phyloP scores from a whole-genome alignment of 106 monocot genomes.

The Dioscorea dumetorum region DNA sequence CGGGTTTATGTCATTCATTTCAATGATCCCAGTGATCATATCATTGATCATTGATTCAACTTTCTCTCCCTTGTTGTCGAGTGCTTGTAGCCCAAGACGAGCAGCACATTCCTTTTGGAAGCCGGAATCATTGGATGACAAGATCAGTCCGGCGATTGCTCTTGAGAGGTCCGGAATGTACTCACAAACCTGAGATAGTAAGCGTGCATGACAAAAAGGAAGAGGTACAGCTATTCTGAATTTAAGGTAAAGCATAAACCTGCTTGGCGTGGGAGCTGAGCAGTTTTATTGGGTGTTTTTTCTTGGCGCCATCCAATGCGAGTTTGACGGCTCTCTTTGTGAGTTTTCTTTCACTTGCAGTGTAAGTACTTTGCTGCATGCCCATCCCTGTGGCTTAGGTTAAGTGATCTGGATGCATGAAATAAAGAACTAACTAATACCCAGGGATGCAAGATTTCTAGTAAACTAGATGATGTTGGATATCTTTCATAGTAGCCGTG shows the following conservation, averaged over 20 bases:
- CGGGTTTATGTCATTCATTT: constrained; percentile 36
- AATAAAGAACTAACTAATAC: neutral
- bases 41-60: constrained; percentile 49
- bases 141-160: constrained; percentile 51
- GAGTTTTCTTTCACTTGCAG: constrained; percentile 25
- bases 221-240: neutral
- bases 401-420: constrained; percentile 14
- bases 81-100: constrained; percentile 41
- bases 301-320: constrained; percentile 71
- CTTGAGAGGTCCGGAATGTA: constrained; percentile 65
- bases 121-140: constrained; percentile 47
- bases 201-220: neutral
- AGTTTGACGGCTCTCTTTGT: constrained; percentile 52
- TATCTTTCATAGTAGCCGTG: constrained; percentile 55
- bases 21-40: constrained; percentile 37
- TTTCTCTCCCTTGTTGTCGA: constrained; percentile 16
- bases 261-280: constrained; percentile 42
- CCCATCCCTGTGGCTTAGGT: constrained; percentile 5
- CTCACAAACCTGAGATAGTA: constrained; percentile 34
- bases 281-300: constrained; percentile 38
- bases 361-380: constrained; percentile 5
- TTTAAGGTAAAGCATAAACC: constrained; percentile 20
- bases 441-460: neutral
- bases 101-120: constrained; percentile 55
- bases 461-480: constrained; percentile 22